A percentile compares a stretch with the other conserved stretches of the same genome.
Conservation (phyloP, 208 protist genomes). For the Trypanosoma avium region DNA sequence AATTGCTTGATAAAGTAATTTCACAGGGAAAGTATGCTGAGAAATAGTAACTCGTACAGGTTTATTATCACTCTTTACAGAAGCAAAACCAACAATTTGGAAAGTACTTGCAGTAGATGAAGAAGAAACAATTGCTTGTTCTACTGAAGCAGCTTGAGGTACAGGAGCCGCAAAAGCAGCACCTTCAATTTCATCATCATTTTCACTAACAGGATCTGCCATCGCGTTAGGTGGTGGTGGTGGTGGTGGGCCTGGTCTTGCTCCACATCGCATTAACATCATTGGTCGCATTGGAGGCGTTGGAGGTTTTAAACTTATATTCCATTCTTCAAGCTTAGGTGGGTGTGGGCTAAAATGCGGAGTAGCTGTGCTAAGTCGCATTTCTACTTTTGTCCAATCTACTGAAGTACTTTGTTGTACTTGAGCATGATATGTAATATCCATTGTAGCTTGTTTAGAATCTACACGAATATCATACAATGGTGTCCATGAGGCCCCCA, state of each 20-base stretch:
- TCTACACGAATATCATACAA: conserved; percentile 54
- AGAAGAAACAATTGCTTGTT: conserved; percentile 22
- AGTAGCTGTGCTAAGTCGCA: conserved; percentile 51
- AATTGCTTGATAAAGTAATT: conserved; percentile 37
- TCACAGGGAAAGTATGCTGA: conserved; percentile 31
- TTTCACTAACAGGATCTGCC: conserved; percentile 1
- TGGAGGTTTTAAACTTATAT: conserved; percentile 33
- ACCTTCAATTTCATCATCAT: not conserved
- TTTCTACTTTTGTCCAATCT: conserved; percentile 53
- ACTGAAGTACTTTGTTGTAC: conserved; percentile 42
- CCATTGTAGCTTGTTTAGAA: conserved; percentile 28
- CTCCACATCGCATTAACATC: not conserved
- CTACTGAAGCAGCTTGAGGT: conserved; percentile 8
- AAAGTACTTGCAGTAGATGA: conserved; percentile 39
- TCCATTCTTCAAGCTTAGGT: conserved; percentile 36
- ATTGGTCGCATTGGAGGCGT: too few relatives aligned
- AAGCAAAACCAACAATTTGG: conserved; percentile 37
- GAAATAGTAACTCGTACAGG: conserved; percentile 45
- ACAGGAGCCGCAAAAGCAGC: not conserved
- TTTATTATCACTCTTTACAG: conserved; percentile 47
- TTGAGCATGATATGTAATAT: conserved; percentile 49
- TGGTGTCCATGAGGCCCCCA: conserved; percentile 40
- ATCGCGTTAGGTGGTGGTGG: not conserved
- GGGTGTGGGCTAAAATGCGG: conserved; percentile 38
- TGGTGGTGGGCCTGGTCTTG: not conserved